Evolutionary conservation across 73 alveolate genomes (phyloP), one percentile per base, ranked within the genome.

Genomic region (Effrenium voratum): DNA sequence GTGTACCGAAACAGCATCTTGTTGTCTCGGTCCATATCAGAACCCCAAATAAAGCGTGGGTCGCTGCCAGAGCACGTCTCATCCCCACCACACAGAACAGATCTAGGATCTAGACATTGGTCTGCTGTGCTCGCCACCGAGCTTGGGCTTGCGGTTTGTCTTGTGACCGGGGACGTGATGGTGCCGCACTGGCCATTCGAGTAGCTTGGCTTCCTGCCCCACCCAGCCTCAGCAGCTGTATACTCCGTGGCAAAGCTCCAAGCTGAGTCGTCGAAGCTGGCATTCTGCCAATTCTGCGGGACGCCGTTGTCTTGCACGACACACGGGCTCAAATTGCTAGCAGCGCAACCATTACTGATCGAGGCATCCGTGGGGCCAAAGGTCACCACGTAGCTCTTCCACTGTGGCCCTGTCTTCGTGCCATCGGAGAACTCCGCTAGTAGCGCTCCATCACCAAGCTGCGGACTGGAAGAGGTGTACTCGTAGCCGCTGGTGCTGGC

Each of bases 391-490:
- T 60, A 87, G 38, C 84, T 60, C 36, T 87, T 87, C 95, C 95
- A 87, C 19, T 52, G 72, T 2, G 94, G 57, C 3, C 59, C 59
- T 40, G 47, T 68, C 55, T 44, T 44, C 19, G 86, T 68, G 70
- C 97, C 97, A 30, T 90, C 97, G 30, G 97, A 90, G 76, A 90
- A 90, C 75, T 90, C 97, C 26, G 97, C 97, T 76, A 90, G 81
- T 87, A 90, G 47, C 5, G 97, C 97, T 26, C 97, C 97, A 16
- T 90, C 97, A 19, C 97, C 97, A 40, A 90, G 66, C 75, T 90
- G 97, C 6, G 97, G 87, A n/a, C 76, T n/a, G 26, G 97, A 68
- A 13, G 82, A 75, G 5, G 97, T 90, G 86, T 90, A 90, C 49
- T 90, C 96, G 73, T 88, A 88, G 44, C 96, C 96, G 32, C 96